Base-by-base conservation (phyloP, 441 rosid genomes). In the Populus hybrid region DNA sequence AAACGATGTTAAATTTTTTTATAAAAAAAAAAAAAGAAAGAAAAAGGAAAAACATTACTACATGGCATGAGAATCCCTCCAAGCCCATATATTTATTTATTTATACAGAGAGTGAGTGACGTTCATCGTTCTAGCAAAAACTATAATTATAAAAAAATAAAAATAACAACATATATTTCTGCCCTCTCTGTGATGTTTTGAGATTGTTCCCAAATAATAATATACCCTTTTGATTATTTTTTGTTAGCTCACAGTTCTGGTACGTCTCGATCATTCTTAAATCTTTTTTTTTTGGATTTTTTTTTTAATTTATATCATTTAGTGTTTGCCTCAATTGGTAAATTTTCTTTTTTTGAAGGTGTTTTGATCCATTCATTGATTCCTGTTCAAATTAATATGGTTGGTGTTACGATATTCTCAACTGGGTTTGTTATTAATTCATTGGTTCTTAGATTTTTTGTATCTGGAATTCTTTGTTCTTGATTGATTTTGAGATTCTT, bases 361-460 rank as follows among this genome's bases (percentile, higher is more conserved):
- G 59, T 71, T 79, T 79, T 82, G 88, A 83, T 88, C 86, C 78
- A 64, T 84, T 73, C 72, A 64, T 75, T 78, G 72, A 73, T 84
- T 77, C 28, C 63, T 68, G 38, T 75, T 68, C 29, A 20, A 79
- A 74, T 77, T 83, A 67, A 29, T 56, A 45, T 2, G 20, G 76
- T 72, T 74, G 38, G 11, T 76, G 11, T 31, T 1, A 18, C 42
- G 53, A 40, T 33, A 45, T 38, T 78, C 38, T 71, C 45, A 33
- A 31, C 73, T 85, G 84, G 87, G 75, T 78, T 36, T 80, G 75
- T 76, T 72, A 72, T 69, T 64, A 53, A 78, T 45, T 75, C 73
- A 78, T 82, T 80, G 82, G 11, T 74, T 74, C 26, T 71, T 73
- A 68, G 53, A 10, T 75, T 56, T 79, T 72, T 50, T 16, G 45